Percentiles rank a stretch among this genome's conserved stretches.
These are phyloP conservation scores for Globisporangium apiculatum DNA, from an alignment of 352 stramenopile species.

Conservation along the genomic window DNA sequence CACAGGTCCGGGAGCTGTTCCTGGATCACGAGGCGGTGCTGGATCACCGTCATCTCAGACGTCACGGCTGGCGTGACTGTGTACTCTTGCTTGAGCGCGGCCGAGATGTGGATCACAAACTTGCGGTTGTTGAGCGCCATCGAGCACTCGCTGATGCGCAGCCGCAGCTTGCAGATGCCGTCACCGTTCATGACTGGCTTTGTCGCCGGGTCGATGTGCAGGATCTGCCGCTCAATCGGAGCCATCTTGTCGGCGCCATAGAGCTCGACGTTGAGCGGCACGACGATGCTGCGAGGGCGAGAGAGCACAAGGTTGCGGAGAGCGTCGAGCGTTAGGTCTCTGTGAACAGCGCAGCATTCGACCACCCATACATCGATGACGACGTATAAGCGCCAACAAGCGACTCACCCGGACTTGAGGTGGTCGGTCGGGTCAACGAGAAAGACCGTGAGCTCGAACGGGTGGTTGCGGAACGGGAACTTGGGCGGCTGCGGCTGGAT, in stretches of 20 bases:
- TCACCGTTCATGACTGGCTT: conserved; percentile 79
- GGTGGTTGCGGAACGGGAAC: conserved; percentile 81
- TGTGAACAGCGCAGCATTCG: too few relatives aligned
- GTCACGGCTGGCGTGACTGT: conserved; percentile 63
- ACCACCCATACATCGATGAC: neutral
- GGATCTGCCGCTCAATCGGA: conserved; percentile 69
- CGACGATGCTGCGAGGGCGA: conserved; percentile 29
- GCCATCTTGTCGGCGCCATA: conserved; percentile 81
- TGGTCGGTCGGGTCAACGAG: conserved; percentile 77
- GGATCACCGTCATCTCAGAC: conserved; percentile 79
- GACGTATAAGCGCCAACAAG: neutral
- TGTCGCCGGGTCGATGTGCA: conserved; percentile 72
- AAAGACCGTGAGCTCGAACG: conserved; percentile 84
- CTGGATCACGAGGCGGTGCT: conserved; percentile 77
- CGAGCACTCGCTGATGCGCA: conserved; percentile 78
- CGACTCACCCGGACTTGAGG: conserved; percentile 60
- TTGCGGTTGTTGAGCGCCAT: conserved; percentile 85
- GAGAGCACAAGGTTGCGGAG: neutral
- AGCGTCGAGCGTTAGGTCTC: too few relatives aligned
- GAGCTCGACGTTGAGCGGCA: conserved; percentile 80
- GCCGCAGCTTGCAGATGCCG: conserved; percentile 74
- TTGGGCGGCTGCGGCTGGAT: conserved; percentile 80
- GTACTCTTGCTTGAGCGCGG: conserved; percentile 46
- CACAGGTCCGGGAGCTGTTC: conserved; percentile 78
- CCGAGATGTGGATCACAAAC: conserved; percentile 76